A percentile compares a stretch with the other conserved stretches of the same genome.
These are phyloP conservation scores for Arabis alpina DNA, from an alignment of 345 rosid genomes.

Conservation along the genomic window DNA sequence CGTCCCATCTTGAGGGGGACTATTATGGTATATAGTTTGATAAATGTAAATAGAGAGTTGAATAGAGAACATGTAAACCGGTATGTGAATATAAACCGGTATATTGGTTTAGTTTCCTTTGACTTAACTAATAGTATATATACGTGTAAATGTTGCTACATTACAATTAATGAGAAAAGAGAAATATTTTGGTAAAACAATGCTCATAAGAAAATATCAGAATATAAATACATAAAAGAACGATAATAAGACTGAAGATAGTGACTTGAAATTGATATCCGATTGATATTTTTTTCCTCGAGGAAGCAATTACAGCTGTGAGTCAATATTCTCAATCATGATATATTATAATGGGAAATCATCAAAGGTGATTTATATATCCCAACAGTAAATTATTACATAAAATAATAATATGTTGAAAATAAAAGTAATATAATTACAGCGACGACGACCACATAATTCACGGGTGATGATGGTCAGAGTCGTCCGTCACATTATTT, in stretches of 20 bases:
- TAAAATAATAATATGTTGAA: conserved; percentile 21
- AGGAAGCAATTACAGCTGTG: conserved; percentile 37
- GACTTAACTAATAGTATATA: too few relatives aligned
- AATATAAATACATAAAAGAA: not conserved
- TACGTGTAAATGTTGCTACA: too few relatives aligned
- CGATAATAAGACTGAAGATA: conserved; percentile 33
- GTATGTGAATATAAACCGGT: too few relatives aligned
- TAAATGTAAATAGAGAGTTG: too few relatives aligned
- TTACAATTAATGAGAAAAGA: too few relatives aligned
- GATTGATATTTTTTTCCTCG: conserved; percentile 6
- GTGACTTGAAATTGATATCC: conserved; percentile 31
- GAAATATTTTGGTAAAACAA: too few relatives aligned
- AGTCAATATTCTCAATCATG: conserved; percentile 33
- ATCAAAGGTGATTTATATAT: conserved; percentile 16
- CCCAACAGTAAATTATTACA: conserved; percentile 7
- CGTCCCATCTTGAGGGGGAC: too few relatives aligned
- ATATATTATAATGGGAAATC: conserved; percentile 24
- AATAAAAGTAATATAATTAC: conserved; percentile 20
- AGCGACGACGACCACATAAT: conserved; percentile 24
- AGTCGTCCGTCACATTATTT: conserved; percentile 32
- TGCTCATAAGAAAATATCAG: conserved; percentile 17
- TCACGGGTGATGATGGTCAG: conserved; percentile 31
- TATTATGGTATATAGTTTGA: too few relatives aligned
- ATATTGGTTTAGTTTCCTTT: too few relatives aligned
- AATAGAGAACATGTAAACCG: too few relatives aligned